Base-by-base conservation (phyloP, 768 basidiomycete species). In the Xerocomus spinulosus region DNA sequence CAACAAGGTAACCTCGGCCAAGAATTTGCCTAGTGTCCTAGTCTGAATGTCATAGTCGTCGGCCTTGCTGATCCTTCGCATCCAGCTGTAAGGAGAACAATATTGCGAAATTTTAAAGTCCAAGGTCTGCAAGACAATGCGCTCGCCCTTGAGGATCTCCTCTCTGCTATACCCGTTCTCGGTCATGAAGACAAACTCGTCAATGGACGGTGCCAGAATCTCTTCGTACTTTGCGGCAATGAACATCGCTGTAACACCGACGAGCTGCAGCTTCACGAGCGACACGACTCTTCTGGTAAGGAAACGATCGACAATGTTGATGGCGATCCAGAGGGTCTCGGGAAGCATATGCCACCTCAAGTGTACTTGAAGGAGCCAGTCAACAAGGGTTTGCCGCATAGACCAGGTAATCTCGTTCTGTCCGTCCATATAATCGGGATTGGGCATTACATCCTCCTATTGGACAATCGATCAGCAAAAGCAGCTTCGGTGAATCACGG, bases 171-270 rank as follows among this genome's bases (percentile, higher is more conserved):
- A 98, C 1, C 88, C 92, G 50, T 87, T 88, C 69, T 98, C 92
- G 17, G 95, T 95, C 90, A 99, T 93, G 77, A 80, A 92, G 52
- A 96, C 93, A 59, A 98, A 99, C 68, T 97, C 95, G n/a, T 96
- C 92, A 15, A 94, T 92, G 5, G 85, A 87, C 0, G 96, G 96
- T 0, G 96, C 95, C 48, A 99, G 78, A 61, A 99, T 97, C 69
- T 99, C 96, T 70, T 99, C 96, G 73, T 98, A 99, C 70, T 99
- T 99, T 49, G 92, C 87, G 0, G 96, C 96, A 57, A 99, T 86
- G 75, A 98, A 98, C 88, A 99, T 94, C 40, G 96, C 95, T 0
- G 94, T 96, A 52, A 99, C 89, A 23, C 96, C 96, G 47, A 99
- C 96, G 23, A 99, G 85, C 70, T 95, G 92, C 41, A 95, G 82